Evolutionary conservation across 495 filamentous ascomycete genomes (phyloP).

Genomic region (Hyaloscypha hepaticicola): DNA sequence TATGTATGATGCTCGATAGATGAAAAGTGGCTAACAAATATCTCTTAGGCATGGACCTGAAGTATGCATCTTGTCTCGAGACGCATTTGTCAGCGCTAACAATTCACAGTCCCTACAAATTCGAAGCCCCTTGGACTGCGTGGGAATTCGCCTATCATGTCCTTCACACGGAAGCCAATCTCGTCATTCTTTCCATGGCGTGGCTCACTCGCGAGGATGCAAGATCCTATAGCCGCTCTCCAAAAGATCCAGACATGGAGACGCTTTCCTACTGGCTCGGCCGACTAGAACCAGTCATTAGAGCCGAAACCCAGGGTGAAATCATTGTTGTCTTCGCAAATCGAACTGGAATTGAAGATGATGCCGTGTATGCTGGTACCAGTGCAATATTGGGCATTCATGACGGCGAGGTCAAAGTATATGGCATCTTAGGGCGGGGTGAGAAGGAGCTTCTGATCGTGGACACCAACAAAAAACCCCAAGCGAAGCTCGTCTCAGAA

Average conservation of each 20-base stretch:
- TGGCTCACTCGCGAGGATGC: constrained; percentile 68
- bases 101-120: constrained; percentile 61
- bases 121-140: constrained; percentile 70
- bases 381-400: constrained; percentile 77
- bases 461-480: constrained; percentile 44
- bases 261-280: constrained; percentile 91
- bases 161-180: constrained; percentile 60
- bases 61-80: constrained; percentile 41
- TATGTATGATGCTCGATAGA: constrained; percentile 17
- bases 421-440: constrained; percentile 63
- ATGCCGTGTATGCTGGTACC: constrained; percentile 78
- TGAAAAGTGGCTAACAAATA: constrained; percentile 14
- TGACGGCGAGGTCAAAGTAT: constrained; percentile 64
- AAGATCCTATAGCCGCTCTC: constrained; percentile 41
- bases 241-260: constrained; percentile 63
- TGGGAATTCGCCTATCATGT: constrained; percentile 87
- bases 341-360: constrained; percentile 67
- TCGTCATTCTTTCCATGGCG: constrained; percentile 85
- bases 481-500: constrained; percentile 29
- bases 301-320: constrained; percentile 54
- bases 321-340: constrained; percentile 83
- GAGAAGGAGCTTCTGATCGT: constrained; percentile 65
- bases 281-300: constrained; percentile 71
- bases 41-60: constrained; percentile 63
- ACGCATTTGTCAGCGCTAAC: constrained; percentile 12